These are phyloP conservation scores for Allantophomopsis cytisporea DNA, from an alignment of 2,329 filamentous ascomycete genomes.

Conservation along the genomic window DNA sequence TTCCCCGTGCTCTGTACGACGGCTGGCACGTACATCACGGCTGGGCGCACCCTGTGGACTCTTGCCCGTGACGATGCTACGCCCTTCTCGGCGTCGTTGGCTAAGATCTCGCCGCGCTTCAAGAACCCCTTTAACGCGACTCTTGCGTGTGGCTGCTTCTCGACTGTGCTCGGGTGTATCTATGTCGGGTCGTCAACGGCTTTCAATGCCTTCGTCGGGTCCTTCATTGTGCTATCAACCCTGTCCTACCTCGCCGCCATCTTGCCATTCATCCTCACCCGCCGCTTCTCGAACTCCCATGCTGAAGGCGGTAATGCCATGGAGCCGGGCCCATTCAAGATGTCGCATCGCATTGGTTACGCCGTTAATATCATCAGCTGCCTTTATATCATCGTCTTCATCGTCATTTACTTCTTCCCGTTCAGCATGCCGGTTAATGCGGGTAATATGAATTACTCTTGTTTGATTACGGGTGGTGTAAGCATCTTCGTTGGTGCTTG, in stretches of 20 bases:
- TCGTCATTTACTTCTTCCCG: conserved; percentile 48
- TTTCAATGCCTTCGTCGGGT: conserved; percentile 49
- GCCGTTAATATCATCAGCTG: conserved; percentile 32
- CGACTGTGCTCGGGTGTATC: conserved; percentile 43
- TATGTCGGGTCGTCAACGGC: conserved; percentile 50
- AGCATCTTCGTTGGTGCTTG: conserved; percentile 21
- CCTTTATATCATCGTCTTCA: conserved; percentile 40
- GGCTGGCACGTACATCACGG: conserved; percentile 41
- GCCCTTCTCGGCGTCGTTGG: conserved; percentile 31
- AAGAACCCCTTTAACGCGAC: conserved; percentile 39
- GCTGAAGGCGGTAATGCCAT: conserved; percentile 14
- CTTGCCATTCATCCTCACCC: conserved; percentile 33
- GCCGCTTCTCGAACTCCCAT: conserved; percentile 15
- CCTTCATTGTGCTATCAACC: conserved; percentile 35
- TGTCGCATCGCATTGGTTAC: conserved; percentile 31
- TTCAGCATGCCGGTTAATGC: conserved; percentile 26
- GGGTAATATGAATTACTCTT: conserved; percentile 34
- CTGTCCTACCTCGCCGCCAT: conserved; percentile 49
- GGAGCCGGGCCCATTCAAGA: conserved; percentile 40
- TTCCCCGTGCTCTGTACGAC: conserved; percentile 33
- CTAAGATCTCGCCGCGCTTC: conserved; percentile 26
- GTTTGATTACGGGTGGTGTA: conserved; percentile 25
- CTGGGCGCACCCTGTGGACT: conserved; percentile 45
- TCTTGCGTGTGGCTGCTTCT: conserved; percentile 28
- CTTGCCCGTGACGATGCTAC: conserved; percentile 41